Conservation (phyloP, 2,329 filamentous ascomycete genomes). For the Byssothecium circinans region DNA sequence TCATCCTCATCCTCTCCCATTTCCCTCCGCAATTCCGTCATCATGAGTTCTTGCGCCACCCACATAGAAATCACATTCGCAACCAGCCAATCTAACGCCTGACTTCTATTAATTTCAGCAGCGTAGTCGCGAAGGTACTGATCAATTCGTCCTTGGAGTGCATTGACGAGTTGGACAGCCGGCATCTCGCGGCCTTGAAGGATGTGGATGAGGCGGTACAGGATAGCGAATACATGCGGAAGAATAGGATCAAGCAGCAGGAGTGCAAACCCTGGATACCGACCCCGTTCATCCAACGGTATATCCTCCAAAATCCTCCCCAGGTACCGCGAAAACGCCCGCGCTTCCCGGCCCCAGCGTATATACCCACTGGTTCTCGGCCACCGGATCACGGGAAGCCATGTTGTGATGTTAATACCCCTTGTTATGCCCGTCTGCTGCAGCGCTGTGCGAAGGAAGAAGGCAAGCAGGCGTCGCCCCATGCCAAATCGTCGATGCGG, state of each 20-base stretch:
- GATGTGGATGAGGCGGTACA: neutral
- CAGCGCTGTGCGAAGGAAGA: neutral
- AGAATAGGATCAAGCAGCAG: neutral
- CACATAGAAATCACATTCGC: neutral
- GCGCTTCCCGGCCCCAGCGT: neutral
- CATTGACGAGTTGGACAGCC: neutral
- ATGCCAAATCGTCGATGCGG: neutral
- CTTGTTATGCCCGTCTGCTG: neutral
- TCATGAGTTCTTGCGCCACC: constrained; percentile 3
- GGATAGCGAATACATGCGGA: constrained; percentile 2
- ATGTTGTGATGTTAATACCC: neutral
- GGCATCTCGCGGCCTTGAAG: neutral
- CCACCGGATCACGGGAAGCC: neutral
- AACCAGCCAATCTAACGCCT: neutral
- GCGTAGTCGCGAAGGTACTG: neutral
- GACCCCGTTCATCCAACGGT: neutral
- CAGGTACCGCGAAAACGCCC: neutral
- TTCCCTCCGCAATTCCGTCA: neutral
- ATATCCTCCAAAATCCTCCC: neutral
- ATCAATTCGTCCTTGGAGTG: neutral
- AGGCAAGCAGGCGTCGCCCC: neutral
- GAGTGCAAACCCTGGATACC: neutral
- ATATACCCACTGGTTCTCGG: neutral
- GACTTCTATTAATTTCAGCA: neutral
- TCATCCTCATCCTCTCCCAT: neutral